A percentile compares a stretch with the other conserved stretches of the same genome.
phyloP scores from a whole-genome alignment of 305 asterid genomes.

The Vinca major region DNA sequence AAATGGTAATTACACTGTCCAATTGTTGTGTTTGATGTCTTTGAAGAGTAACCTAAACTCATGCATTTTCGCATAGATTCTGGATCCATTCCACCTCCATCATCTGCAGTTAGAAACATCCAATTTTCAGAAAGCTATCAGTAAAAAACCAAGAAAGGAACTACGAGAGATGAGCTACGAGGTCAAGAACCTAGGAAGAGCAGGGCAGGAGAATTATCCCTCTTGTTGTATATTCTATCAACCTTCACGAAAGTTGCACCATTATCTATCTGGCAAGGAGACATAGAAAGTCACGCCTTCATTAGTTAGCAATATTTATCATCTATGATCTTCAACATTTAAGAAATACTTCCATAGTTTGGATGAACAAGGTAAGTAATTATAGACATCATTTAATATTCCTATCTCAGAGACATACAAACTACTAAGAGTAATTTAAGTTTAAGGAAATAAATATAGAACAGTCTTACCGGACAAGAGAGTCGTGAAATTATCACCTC shows the following conservation, averaged over 20 bases:
- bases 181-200: slow-evolving; percentile 59
- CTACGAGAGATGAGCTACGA: slow-evolving; percentile 6
- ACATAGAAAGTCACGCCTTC: background rate
- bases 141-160: background rate
- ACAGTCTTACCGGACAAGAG: background rate
- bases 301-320: background rate
- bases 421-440: background rate
- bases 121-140: slow-evolving; percentile 7
- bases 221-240: slow-evolving; percentile 52
- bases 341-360: background rate
- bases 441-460: background rate
- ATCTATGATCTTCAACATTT: background rate
- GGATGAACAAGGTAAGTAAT: background rate
- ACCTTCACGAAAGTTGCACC: slow-evolving; percentile 87
- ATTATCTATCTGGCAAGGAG: slow-evolving; percentile 38
- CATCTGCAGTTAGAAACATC: slow-evolving; percentile 43
- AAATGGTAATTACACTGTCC: slow-evolving; percentile 59
- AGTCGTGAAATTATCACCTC: background rate
- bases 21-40: slow-evolving; percentile 67
- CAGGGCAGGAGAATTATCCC: slow-evolving; percentile 82
- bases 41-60: slow-evolving; percentile 95
- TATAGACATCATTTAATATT: background rate
- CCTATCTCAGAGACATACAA: background rate
- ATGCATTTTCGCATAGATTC: slow-evolving; percentile 81
- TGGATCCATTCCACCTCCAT: slow-evolving; percentile 98